Conservation (phyloP, 345 rosid genomes). For the Hibiscus trionum region DNA sequence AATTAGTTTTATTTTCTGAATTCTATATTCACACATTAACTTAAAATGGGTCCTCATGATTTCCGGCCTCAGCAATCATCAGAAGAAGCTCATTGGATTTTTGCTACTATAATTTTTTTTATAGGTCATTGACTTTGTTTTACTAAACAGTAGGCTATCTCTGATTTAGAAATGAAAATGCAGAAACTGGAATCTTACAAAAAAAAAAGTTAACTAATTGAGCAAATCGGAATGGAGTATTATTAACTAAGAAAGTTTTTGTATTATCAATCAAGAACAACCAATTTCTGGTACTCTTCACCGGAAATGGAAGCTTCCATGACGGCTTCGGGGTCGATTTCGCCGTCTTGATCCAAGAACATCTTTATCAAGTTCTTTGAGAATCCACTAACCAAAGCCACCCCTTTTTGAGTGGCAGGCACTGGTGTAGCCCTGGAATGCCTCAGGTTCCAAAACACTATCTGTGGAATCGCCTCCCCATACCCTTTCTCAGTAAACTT, state of each 20-base stretch:
- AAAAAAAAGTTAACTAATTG: too few species aligned
- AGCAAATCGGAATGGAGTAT: too few species aligned
- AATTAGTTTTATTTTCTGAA: too few species aligned
- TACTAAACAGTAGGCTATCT: too few species aligned
- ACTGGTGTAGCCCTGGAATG: constrained; percentile 29
- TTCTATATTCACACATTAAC: too few species aligned
- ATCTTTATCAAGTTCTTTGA: not conserved
- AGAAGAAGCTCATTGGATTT: too few species aligned
- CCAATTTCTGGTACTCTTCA: not conserved
- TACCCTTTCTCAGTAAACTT: constrained; percentile 43
- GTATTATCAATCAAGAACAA: not conserved
- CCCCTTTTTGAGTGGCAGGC: not conserved
- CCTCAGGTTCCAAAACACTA: constrained; percentile 64
- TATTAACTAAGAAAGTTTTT: not conserved
- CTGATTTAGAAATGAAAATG: too few species aligned
- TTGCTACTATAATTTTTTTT: too few species aligned
- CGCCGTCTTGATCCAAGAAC: not conserved
- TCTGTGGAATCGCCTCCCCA: constrained; percentile 39
- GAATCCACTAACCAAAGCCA: not conserved
- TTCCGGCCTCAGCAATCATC: too few species aligned
- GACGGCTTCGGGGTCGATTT: not conserved
- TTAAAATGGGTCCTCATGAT: too few species aligned
- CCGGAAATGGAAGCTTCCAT: not conserved
- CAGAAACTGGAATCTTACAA: too few species aligned
- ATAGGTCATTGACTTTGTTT: too few species aligned